phyloP scores from a whole-genome alignment of 2,329 filamentous ascomycete genomes.

The Nannizzia gypsea region DNA sequence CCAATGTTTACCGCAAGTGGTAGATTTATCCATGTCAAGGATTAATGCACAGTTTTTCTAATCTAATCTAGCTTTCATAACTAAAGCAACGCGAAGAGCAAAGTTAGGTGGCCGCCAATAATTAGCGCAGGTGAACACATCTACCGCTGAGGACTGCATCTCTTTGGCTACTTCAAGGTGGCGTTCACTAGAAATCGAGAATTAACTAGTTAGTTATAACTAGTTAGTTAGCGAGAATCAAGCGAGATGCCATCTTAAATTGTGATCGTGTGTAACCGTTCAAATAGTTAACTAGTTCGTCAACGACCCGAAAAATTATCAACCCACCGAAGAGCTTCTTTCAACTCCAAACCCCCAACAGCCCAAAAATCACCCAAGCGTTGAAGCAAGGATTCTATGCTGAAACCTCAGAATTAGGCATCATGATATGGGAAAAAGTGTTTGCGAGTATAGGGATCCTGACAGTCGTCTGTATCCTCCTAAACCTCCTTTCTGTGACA shows the following conservation, averaged over 20 bases:
- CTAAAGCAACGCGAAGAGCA: too few relatives aligned
- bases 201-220: not conserved
- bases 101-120: too few relatives aligned
- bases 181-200: too few relatives aligned
- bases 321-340: not conserved
- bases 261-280: too few relatives aligned
- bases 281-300: not conserved
- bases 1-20: too few relatives aligned
- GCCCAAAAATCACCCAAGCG: not conserved
- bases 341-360: not conserved
- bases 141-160: too few relatives aligned
- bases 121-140: too few relatives aligned
- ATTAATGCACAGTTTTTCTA: too few relatives aligned
- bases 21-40: too few relatives aligned
- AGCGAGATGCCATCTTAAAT: too few relatives aligned
- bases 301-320: not conserved
- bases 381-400: not conserved
- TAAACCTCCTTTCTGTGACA: conserved; percentile 3
- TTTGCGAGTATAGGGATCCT: conserved; percentile 8
- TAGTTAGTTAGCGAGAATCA: not conserved
- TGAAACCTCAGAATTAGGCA: not conserved
- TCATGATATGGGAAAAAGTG: not conserved
- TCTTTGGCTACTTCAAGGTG: too few relatives aligned
- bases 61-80: too few relatives aligned
- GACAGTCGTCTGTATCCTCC: conserved; percentile 7